Conservation (phyloP, 1,284 basidiomycete species). For the Abortiporus biennis region DNA sequence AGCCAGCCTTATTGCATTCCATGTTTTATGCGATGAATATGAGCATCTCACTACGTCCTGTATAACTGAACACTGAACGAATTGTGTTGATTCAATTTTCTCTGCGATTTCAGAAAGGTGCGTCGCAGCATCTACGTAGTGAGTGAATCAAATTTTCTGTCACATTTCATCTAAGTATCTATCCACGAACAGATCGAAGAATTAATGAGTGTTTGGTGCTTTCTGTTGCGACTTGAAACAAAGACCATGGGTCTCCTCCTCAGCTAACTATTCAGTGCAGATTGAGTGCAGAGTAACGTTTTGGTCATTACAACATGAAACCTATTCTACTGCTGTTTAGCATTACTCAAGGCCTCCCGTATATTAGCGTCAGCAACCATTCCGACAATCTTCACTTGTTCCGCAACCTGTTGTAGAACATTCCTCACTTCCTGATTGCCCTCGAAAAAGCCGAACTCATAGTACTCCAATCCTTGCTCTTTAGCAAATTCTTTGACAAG, state of each 20-base stretch:
- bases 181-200: no score
- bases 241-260: no score
- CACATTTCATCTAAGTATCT: slow-evolving; percentile 9
- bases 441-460: slow-evolving; percentile 84
- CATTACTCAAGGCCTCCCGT: slow-evolving; percentile 41
- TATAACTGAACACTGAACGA: slow-evolving; percentile 3
- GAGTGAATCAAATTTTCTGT: not conserved
- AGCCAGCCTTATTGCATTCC: slow-evolving; percentile 26
- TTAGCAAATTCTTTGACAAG: slow-evolving; percentile 84
- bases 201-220: no score
- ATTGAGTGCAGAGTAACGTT: not conserved
- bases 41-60: slow-evolving; percentile 12
- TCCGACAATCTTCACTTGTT: slow-evolving; percentile 73
- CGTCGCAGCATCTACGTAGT: not conserved
- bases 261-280: not conserved
- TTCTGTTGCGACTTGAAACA: no score
- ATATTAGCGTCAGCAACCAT: slow-evolving; percentile 68
- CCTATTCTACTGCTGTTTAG: not conserved
- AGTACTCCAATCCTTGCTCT: slow-evolving; percentile 81
- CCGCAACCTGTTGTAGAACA: slow-evolving; percentile 75
- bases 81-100: slow-evolving; percentile 1
- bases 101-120: not conserved
- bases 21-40: slow-evolving; percentile 29
- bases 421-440: slow-evolving; percentile 78
- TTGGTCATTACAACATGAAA: not conserved